phyloP scores from a whole-genome alignment of 768 basidiomycete species.

The Royoungia palumana region DNA sequence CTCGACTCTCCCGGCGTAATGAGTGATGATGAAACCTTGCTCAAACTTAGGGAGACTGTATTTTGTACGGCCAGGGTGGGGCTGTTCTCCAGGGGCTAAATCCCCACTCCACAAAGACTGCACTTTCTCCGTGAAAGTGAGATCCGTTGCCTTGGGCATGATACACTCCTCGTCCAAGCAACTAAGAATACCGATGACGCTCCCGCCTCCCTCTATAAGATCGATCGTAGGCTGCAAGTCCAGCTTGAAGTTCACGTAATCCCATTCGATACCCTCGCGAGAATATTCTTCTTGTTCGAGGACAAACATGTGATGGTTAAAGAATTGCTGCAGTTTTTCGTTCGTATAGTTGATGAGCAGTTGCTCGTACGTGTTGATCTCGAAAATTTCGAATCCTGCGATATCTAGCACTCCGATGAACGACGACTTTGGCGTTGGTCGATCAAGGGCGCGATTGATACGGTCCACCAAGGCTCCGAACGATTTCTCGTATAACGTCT shows the following conservation, averaged over 20 bases:
- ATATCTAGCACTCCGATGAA: conserved; percentile 99
- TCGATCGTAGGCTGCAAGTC: conserved; percentile 99
- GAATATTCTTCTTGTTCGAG: conserved; percentile 99
- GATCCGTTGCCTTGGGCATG: conserved; percentile 98
- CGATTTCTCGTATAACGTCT: conserved; percentile 95
- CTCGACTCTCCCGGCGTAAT: conserved; percentile 96
- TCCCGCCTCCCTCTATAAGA: conserved; percentile 80
- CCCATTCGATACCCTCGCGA: conserved; percentile 95
- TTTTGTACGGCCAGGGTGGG: conserved; percentile 76
- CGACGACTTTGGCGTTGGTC: conserved; percentile 85
- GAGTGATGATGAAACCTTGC: conserved; percentile 91
- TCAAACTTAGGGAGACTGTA: conserved; percentile 86
- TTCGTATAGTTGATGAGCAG: conserved; percentile 98
- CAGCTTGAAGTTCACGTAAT: conserved; percentile 96
- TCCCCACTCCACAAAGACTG: conserved; percentile 65
- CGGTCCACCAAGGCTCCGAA: conserved; percentile 93
- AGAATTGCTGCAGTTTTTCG: conserved; percentile 96
- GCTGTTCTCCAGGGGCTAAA: conserved; percentile 41
- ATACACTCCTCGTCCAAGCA: conserved; percentile 98
- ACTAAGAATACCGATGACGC: conserved; percentile 82
- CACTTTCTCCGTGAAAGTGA: conserved; percentile 92
- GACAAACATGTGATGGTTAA: conserved; percentile 99
- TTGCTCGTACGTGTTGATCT: conserved; percentile 94
- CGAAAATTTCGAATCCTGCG: conserved; percentile 97
- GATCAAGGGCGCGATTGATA: conserved; percentile 90